Base-by-base conservation (phyloP, 495 filamentous ascomycete species). In the Talaromyces thailandensis region DNA sequence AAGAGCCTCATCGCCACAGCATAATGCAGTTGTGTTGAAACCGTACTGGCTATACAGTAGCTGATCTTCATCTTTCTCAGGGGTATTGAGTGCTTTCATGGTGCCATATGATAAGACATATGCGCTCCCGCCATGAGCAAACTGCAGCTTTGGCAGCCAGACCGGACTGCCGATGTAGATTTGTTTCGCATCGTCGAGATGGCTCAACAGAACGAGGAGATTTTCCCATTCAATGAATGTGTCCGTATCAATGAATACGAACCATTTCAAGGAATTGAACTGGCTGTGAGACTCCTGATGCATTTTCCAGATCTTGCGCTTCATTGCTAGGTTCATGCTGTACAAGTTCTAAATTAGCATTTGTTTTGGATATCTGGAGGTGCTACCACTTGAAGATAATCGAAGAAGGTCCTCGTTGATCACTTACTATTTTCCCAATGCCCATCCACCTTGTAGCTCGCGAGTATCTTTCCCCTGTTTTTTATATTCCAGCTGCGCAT, bases 341-440 rank as follows among this genome's bases (percentile, higher is more conserved):
- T 57, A 16, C 23, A 31, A 18, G 14, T 12, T 31, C 21, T 16
- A 32, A 35, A 18, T 31, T 18, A 57, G 28, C 55, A 57, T 35
- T 31, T 57, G 29, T 4, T 35, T 57, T 57, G 0, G 26, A 57
- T 21, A 23, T 35, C 8, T 57, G 23, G 55, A 35, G 50, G 18
- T 32, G 55, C 16, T 35, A 25, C 16, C 35, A 6, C 55, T 57
- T 9, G 23, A 31, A 31, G 7, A 9, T 18, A 23, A 18, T 23
- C 31, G 28, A 28, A 55, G 51, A 14, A 21, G 6, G 28, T 56
- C 26, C 53, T 57, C 18, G 21, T 57, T 78, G 14, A 86, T 69
- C 66, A 85, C 85, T 71, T 86, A 86, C 72, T 82, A 86, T 66
- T 84, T 85, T 68, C 85, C 83, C 50, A 84, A 68, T 55, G 67